Percentiles rank a stretch among this genome's conserved stretches.
phyloP scores from a whole-genome alignment of 495 filamentous ascomycete genomes.

The Viridothelium virens region DNA sequence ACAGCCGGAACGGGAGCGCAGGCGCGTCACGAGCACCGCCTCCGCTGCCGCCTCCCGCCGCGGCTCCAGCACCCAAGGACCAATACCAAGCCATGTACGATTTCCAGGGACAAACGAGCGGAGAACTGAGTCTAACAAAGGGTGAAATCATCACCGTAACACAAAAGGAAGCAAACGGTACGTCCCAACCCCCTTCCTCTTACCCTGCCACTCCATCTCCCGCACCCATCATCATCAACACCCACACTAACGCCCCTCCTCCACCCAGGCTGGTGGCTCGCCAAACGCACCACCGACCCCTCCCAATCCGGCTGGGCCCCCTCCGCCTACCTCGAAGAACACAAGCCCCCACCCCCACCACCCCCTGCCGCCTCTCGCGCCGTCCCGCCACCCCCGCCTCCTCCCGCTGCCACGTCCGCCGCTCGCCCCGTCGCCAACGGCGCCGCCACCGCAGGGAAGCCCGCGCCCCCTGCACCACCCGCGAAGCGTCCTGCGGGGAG shows the following conservation, averaged over 20 bases:
- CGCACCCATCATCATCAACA: conserved; percentile 9
- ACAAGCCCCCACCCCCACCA: conserved; percentile 40
- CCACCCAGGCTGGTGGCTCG: conserved; percentile 83
- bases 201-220: background rate
- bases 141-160: conserved; percentile 79
- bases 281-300: conserved; percentile 51
- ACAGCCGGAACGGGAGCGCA: conserved; percentile 47
- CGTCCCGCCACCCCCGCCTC: conserved; percentile 49
- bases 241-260: conserved; percentile 10
- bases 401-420: conserved; percentile 40
- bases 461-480: conserved; percentile 72
- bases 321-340: conserved; percentile 84
- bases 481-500: conserved; percentile 73
- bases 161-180: conserved; percentile 87
- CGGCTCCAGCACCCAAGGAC: conserved; percentile 58
- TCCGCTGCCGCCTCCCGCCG: conserved; percentile 64
- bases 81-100: conserved; percentile 81
- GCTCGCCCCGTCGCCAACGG: conserved; percentile 46
- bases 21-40: conserved; percentile 53
- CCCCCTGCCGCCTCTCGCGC: conserved; percentile 31
- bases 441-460: conserved; percentile 47
- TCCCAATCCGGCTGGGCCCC: conserved; percentile 82
- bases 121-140: conserved; percentile 67
- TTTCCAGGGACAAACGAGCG: conserved; percentile 68
- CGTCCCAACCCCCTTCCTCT: conserved; percentile 27